Percentiles rank a stretch among this genome's conserved stretches.
Conservation (phyloP, 208 protist species). For the Herpetomonas samuelpessoai region DNA sequence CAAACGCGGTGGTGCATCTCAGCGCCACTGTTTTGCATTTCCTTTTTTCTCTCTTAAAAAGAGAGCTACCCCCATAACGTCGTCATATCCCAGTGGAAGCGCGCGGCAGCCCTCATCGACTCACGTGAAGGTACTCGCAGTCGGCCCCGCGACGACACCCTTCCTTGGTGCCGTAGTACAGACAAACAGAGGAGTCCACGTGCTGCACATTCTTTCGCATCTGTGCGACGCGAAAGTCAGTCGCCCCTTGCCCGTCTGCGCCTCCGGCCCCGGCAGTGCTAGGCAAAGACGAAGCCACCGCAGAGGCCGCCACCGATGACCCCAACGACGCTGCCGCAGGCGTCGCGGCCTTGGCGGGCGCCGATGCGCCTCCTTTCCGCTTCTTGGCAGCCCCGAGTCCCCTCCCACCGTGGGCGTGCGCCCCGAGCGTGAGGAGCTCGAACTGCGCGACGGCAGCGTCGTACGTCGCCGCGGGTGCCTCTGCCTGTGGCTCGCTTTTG, state of each 20-base stretch:
- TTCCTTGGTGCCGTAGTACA: slow-evolving; percentile 63
- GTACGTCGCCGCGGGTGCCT: not conserved
- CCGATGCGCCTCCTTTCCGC: too few relatives aligned
- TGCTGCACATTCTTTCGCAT: not conserved
- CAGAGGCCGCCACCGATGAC: not conserved
- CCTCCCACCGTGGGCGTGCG: too few relatives aligned
- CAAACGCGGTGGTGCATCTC: not conserved
- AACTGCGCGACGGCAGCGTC: not conserved
- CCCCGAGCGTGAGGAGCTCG: not conserved
- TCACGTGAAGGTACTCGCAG: slow-evolving; percentile 67
- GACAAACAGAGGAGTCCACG: slow-evolving; percentile 28
- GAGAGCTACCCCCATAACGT: slow-evolving; percentile 41
- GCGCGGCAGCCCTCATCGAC: slow-evolving; percentile 42
- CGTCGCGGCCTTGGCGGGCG: not conserved
- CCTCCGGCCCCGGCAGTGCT: too few relatives aligned
- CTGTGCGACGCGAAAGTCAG: not conserved
- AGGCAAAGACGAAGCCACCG: too few relatives aligned
- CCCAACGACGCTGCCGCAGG: not conserved
- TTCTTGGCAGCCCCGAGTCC: too few relatives aligned
- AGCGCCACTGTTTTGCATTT: not conserved
- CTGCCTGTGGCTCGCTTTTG: not conserved
- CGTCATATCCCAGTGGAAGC: too few relatives aligned
- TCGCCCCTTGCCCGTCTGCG: not conserved
- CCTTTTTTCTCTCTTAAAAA: slow-evolving; percentile 24
- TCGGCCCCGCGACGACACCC: slow-evolving; percentile 57